Conservation (phyloP, 345 rosid species). For the Mangifera indica region DNA sequence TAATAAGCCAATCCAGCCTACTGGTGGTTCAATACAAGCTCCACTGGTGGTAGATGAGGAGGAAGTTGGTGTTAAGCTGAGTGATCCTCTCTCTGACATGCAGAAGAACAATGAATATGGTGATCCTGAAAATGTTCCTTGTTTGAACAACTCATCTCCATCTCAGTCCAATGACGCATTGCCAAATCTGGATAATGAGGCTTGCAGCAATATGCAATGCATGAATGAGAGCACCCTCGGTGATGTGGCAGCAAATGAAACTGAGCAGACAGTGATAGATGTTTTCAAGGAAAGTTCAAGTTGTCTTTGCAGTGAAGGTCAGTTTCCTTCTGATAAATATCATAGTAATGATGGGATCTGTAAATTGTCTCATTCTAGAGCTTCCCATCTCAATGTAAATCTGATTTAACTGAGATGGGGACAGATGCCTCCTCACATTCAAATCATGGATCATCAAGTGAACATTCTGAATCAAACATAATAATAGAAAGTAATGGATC, state of each 20-base stretch:
- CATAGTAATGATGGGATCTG: conserved; percentile 19
- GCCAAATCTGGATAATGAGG: conserved; percentile 24
- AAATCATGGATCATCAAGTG: conserved; percentile 21
- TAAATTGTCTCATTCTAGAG: neutral
- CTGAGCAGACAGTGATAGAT: conserved; percentile 21
- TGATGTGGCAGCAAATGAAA: conserved; percentile 23
- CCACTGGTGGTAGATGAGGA: conserved; percentile 25
- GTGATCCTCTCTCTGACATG: conserved; percentile 21
- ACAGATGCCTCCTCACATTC: conserved; percentile 13
- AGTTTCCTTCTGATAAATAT: neutral
- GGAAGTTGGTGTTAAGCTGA: conserved; percentile 24
- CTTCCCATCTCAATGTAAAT: conserved; percentile 14
- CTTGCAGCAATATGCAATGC: conserved; percentile 13
- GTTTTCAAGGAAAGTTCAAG: conserved; percentile 12
- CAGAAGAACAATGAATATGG: conserved; percentile 18
- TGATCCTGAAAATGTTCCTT: conserved; percentile 15
- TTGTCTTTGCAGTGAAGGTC: neutral
- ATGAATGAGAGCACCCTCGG: conserved; percentile 8
- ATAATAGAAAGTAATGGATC: conserved; percentile 23
- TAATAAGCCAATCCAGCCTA: conserved; percentile 18
- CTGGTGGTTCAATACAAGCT: conserved; percentile 35
- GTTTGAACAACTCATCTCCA: conserved; percentile 25
- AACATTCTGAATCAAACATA: conserved; percentile 17
- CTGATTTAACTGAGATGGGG: conserved; percentile 19
- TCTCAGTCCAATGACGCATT: conserved; percentile 28